Percentiles rank a stretch among this genome's conserved stretches.
Conservation (phyloP, 306 rosid species). For the Elaeagnus macrophylla region DNA sequence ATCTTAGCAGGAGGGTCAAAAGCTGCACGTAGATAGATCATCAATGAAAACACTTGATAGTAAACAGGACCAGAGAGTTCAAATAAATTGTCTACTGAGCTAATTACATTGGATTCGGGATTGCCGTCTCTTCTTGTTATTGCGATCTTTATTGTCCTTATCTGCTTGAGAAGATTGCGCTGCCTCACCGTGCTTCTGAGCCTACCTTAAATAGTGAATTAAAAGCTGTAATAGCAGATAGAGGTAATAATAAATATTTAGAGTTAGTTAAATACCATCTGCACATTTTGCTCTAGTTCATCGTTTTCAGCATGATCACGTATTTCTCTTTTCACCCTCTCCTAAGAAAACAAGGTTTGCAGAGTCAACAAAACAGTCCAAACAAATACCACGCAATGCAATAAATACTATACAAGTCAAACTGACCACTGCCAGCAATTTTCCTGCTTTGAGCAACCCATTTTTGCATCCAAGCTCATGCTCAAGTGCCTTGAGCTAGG, state of each 20-base stretch:
- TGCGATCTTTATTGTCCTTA: conserved; percentile 15
- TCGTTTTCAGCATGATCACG: conserved; percentile 25
- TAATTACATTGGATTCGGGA: conserved; percentile 45
- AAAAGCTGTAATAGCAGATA: conserved; percentile 9
- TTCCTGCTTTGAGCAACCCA: conserved; percentile 42
- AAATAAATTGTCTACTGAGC: conserved; percentile 11
- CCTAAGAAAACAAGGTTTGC: conserved; percentile 22
- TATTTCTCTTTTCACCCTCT: conserved; percentile 20
- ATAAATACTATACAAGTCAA: conserved; percentile 15
- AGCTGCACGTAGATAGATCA: conserved; percentile 40
- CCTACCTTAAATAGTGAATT: conserved; percentile 23
- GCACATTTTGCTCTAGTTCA: conserved; percentile 20
- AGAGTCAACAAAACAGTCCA: conserved; percentile 16
- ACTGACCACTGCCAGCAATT: conserved; percentile 46
- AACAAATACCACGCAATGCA: conserved; percentile 9
- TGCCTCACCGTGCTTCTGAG: conserved; percentile 23
- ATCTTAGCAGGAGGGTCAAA: conserved; percentile 33
- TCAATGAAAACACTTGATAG: conserved; percentile 14
- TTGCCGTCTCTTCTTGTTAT: conserved; percentile 33
- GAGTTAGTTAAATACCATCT: conserved; percentile 9
- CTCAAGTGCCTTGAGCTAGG: conserved; percentile 59
- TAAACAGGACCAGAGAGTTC: neutral
- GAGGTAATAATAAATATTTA: conserved; percentile 10
- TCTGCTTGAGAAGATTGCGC: conserved; percentile 30
- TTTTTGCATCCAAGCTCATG: conserved; percentile 70